Base-by-base conservation (phyloP, 306 rosid species). In the Luffa aegyptiaca region DNA sequence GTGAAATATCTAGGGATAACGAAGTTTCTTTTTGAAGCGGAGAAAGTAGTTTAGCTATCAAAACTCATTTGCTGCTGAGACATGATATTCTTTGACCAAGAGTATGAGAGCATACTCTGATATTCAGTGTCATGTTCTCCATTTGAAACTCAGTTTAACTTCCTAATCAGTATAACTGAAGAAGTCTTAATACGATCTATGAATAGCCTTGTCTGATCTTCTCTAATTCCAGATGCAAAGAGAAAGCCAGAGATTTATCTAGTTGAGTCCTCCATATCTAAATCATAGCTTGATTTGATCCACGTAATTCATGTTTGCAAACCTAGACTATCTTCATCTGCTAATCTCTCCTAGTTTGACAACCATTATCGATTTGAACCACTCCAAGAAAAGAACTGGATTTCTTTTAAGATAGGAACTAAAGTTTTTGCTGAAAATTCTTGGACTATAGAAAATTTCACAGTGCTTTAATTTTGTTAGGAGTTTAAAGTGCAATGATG, bases 331-430 rank as follows among this genome's bases (percentile, higher is more conserved):
- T 31, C 59, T 48, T 33, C 21, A 73, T 26, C 48, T 31, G 44
- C 77, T 44, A 20, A 12, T 71, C 20, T 45, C 11, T 71, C 58
- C 77, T 48, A 72, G 59, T 72, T 72, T 72, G 77, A 71, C 76
- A 10, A 11, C 42, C 77, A 21, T 48, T 48, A 26, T 48, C 57
- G 16, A 72, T 6, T 21, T 48, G 58, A 72, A 36, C 26, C 55
- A 10, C 53, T 12, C 20, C 35, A n/a, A 70, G n/a, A 41, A 39
- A 16, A 42, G 36, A 69, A 69, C 46, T 64, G 6, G 26, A 36
- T 17, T 37, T 36, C 37, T 44, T n/a, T 44, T 33, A 1, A 1
- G 18, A 26, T 33, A 26, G 41, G 36, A 58, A 31, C 39, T 33
- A 35, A 58, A 26, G 42, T 62, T 33, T 26, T 8, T 0, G 66